phyloP scores from a whole-genome alignment of 305 asterid genomes.

The Fraxinus paxiana region DNA sequence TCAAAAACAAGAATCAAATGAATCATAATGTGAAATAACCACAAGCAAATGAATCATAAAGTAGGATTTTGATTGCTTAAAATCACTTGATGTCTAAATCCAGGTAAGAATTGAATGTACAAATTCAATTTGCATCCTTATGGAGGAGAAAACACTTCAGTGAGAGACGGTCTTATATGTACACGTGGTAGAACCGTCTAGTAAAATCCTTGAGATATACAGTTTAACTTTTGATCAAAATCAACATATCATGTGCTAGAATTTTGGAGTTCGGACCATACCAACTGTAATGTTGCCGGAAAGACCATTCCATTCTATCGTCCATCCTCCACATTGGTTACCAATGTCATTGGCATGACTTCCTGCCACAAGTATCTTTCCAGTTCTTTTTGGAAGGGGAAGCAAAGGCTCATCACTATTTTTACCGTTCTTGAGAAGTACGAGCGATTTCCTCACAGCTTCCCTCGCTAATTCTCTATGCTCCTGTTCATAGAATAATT shows the following conservation, averaged over 20 bases:
- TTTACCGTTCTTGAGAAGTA: conserved; percentile 56
- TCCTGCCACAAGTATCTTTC: conserved; percentile 58
- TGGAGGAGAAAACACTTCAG: not conserved
- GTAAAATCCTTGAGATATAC: not conserved
- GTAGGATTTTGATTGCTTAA: not conserved
- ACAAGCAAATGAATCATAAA: not conserved
- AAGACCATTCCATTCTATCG: conserved; percentile 52
- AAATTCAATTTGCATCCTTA: not conserved
- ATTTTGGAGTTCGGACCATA: conserved; percentile 2
- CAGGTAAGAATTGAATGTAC: not conserved
- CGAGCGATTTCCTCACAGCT: conserved; percentile 73
- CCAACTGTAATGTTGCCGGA: conserved; percentile 51
- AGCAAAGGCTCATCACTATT: conserved; percentile 41
- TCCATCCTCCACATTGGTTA: conserved; percentile 73
- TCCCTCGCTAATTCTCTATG: conserved; percentile 72
- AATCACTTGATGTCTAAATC: not conserved
- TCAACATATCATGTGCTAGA: not conserved
- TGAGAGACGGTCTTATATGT: not conserved
- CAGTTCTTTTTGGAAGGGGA: conserved; percentile 52
- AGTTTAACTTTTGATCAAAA: not conserved
- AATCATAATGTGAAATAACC: not conserved
- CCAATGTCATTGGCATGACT: conserved; percentile 57
- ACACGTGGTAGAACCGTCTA: not conserved
- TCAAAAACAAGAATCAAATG: not conserved
- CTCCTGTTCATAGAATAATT: conserved; percentile 27